Evolutionary conservation across 2,329 filamentous ascomycete genomes (phyloP).

Genomic region (Colletotrichum ledebouriae): DNA sequence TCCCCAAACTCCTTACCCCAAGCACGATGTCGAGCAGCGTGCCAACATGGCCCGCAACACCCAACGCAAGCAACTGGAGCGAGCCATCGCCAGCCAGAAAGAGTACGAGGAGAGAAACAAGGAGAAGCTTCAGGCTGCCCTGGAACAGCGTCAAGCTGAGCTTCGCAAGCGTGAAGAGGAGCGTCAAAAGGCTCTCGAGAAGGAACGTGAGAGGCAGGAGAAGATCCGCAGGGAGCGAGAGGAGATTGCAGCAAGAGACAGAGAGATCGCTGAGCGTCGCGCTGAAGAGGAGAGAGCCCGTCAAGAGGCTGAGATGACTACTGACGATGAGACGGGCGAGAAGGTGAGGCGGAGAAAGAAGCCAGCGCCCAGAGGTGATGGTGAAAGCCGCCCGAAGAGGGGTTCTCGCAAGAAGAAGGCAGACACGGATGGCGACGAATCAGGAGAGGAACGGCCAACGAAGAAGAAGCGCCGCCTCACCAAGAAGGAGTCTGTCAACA

Average conservation of each 20-base stretch:
- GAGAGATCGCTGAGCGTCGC: conserved; percentile 78
- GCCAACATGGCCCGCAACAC: conserved; percentile 98
- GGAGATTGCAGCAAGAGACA: conserved; percentile 81
- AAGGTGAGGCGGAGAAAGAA: conserved; percentile 84
- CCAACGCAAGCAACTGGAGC: conserved; percentile 90
- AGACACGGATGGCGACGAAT: conserved; percentile 59
- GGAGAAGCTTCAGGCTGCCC: conserved; percentile 84
- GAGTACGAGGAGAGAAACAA: conserved; percentile 96
- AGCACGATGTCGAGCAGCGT: conserved; percentile 90
- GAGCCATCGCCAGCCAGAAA: conserved; percentile 84
- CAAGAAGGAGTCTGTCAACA: conserved; percentile 59
- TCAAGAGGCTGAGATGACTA: conserved; percentile 83
- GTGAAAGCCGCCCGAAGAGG: conserved; percentile 52
- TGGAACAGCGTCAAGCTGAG: conserved; percentile 84
- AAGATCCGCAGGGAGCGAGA: conserved; percentile 90
- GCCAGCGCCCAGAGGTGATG: conserved; percentile 51
- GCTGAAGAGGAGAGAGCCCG: conserved; percentile 77
- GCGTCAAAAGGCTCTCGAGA: conserved; percentile 75
- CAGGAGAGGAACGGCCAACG: conserved; percentile 64
- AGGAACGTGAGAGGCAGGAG: conserved; percentile 79
- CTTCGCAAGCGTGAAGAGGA: conserved; percentile 83
- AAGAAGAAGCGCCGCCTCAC: conserved; percentile 74
- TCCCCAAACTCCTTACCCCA: conserved; percentile 85
- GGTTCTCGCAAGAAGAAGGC: conserved; percentile 73
- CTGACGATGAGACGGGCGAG: conserved; percentile 85